phyloP scores from a whole-genome alignment of 2,329 filamentous ascomycete genomes.

The Calonectria honghensis region DNA sequence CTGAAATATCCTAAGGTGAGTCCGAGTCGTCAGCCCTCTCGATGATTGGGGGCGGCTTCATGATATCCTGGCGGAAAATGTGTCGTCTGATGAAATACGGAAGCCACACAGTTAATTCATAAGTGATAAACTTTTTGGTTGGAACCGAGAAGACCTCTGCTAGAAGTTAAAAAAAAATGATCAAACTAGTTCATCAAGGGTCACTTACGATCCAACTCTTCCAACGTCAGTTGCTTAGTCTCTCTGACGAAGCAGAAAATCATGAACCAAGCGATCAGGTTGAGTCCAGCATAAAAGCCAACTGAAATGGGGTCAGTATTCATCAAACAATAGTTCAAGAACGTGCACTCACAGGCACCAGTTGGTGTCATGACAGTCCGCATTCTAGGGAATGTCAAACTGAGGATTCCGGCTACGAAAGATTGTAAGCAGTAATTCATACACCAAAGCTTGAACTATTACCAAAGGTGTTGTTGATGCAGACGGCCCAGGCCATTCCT shows the following conservation, averaged over 20 bases:
- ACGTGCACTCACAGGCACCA: slow-evolving; percentile 54
- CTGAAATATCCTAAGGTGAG: background rate
- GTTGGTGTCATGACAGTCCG: slow-evolving; percentile 57
- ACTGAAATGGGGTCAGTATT: slow-evolving; percentile 48
- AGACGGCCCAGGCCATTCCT: slow-evolving; percentile 63
- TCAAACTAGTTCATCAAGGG: too few species aligned
- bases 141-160: slow-evolving; percentile 44
- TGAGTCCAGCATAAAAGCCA: slow-evolving; percentile 67
- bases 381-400: slow-evolving; percentile 60
- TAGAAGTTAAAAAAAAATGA: background rate
- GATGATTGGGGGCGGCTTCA: slow-evolving; percentile 58
- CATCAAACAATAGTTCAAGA: fast-evolving
- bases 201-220: slow-evolving; percentile 58
- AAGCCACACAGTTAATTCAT: slow-evolving; percentile 59
- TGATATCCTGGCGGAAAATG: slow-evolving; percentile 57
- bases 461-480: slow-evolving; percentile 61
- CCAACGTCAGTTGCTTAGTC: slow-evolving; percentile 67
- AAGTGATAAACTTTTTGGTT: slow-evolving; percentile 54
- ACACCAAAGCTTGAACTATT: background rate
- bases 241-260: slow-evolving; percentile 69
- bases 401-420: slow-evolving; percentile 51
- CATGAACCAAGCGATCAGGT: slow-evolving; percentile 65
- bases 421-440: slow-evolving; percentile 40
- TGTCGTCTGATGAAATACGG: slow-evolving; percentile 63
- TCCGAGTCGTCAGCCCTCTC: slow-evolving; percentile 36